Evolutionary conservation across 139 green algal species (phyloP).

Genomic region (Coccomyxa sp.): DNA sequence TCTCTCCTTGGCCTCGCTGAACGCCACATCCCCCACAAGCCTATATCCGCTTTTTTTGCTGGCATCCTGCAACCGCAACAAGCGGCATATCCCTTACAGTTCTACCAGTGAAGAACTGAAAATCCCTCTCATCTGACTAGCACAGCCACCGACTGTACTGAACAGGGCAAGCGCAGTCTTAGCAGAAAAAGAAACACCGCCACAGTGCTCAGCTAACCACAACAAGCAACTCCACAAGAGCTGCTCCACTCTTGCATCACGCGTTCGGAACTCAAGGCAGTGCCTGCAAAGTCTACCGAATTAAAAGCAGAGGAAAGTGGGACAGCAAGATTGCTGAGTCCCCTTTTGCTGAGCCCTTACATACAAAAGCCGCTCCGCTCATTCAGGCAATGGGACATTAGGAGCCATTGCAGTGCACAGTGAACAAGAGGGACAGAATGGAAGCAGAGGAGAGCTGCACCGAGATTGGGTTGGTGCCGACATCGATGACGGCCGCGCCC

Average conservation of each 20-base stretch:
- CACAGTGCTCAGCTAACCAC: no score
- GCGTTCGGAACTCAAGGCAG: no score
- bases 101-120: background rate
- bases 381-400: background rate
- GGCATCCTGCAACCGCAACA: slow-evolving; percentile 14
- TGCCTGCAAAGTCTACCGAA: background rate
- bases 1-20: slow-evolving; percentile 52
- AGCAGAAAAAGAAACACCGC: no score
- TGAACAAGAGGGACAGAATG: background rate
- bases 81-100: background rate
- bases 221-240: no score
- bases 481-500: slow-evolving; percentile 65
- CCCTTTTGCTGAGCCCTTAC: background rate
- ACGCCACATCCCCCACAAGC: slow-evolving; percentile 80
- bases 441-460: slow-evolving; percentile 2
- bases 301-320: background rate
- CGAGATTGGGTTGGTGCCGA: slow-evolving; percentile 69
- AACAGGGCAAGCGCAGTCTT: no score
- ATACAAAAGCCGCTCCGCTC: background rate
- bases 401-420: background rate
- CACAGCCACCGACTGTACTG: background rate
- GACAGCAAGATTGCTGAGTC: no score
- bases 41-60: slow-evolving; percentile 50
- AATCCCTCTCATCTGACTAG: background rate
- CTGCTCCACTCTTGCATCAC: no score